Percentiles rank a stretch among this genome's conserved stretches.
phyloP scores from a whole-genome alignment of 345 rosid genomes.

The Leavenworthia alabamica region DNA sequence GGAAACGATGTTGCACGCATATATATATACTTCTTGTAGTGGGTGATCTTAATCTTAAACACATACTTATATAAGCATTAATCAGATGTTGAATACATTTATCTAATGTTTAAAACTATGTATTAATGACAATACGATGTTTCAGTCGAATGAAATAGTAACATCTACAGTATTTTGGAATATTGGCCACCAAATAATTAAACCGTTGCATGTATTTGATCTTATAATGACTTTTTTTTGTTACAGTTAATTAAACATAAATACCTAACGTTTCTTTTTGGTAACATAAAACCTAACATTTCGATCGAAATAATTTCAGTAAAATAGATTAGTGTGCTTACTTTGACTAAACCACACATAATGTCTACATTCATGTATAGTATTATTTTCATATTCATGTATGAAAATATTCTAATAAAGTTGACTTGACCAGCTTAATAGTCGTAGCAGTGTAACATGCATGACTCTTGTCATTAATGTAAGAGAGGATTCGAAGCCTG shows the following conservation, averaged over 20 bases:
- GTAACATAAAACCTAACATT: background rate
- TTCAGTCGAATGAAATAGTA: background rate
- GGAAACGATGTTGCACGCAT: too few species aligned
- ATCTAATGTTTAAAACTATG: too few species aligned
- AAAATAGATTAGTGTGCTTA: background rate
- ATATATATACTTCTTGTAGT: too few species aligned
- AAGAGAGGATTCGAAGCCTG: background rate
- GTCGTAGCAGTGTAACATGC: background rate
- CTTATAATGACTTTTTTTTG: background rate
- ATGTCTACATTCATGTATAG: background rate
- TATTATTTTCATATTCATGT: background rate
- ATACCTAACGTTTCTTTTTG: background rate
- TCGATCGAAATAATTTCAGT: background rate
- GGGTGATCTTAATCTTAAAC: too few species aligned
- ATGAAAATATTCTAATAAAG: background rate
- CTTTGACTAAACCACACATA: conserved; percentile 3
- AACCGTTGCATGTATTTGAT: background rate
- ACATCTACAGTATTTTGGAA: background rate
- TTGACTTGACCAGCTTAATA: conserved; percentile 3
- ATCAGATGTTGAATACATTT: too few species aligned
- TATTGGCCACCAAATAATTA: background rate
- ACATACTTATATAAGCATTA: too few species aligned
- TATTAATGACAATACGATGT: background rate
- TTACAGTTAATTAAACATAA: background rate
- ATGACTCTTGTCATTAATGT: background rate